These are phyloP conservation scores for Forsythia viridissima DNA, from an alignment of 257 asterid species.

Conservation along the genomic window DNA sequence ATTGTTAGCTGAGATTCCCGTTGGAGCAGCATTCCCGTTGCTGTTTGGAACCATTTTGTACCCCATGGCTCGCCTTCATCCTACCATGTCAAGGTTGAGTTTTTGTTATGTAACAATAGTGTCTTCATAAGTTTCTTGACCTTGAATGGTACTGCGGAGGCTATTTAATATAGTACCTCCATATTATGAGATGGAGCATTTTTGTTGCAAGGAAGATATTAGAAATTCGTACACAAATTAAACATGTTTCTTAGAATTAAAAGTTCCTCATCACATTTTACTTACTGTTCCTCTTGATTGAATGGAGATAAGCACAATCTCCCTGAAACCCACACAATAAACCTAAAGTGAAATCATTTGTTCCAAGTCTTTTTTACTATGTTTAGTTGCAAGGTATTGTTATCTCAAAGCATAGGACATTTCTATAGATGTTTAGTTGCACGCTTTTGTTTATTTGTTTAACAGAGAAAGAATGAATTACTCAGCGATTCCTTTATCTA, in stretches of 20 bases:
- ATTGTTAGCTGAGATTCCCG: conserved; percentile 88
- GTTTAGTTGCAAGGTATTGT: neutral
- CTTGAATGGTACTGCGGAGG: neutral
- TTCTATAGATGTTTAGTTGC: neutral
- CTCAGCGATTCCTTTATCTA: neutral
- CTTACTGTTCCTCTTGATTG: neutral
- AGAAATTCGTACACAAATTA: neutral
- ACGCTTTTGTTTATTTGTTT: neutral
- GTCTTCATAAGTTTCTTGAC: conserved; percentile 8
- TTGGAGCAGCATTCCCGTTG: conserved; percentile 96
- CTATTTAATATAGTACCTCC: neutral
- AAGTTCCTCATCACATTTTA: neutral
- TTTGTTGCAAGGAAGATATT: neutral
- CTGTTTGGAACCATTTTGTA: conserved; percentile 88
- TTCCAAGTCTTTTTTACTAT: neutral
- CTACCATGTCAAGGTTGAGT: conserved; percentile 73
- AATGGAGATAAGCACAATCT: neutral
- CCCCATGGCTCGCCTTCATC: conserved; percentile 96
- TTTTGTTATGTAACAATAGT: conserved; percentile 22
- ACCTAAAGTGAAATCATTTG: neutral
- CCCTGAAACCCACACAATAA: neutral
- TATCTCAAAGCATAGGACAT: neutral
- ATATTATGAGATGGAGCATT: neutral
- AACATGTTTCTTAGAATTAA: neutral
- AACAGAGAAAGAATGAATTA: neutral